Conservation (phyloP, 2,329 filamentous ascomycete species). For the Dactylellina haptotyla region DNA sequence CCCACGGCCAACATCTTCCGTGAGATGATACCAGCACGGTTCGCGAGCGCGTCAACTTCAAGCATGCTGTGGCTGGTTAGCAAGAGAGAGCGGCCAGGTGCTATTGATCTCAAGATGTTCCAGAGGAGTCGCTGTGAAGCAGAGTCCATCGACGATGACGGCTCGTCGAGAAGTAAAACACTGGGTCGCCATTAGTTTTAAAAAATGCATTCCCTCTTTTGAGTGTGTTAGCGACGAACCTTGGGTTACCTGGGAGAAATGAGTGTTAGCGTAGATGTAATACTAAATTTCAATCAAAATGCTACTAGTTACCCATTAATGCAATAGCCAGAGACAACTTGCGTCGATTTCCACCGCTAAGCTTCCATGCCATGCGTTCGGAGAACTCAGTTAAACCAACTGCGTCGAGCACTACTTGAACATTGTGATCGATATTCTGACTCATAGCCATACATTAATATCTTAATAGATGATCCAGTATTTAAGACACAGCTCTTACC, state of each 20-base stretch:
- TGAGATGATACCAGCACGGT: conserved; percentile 85
- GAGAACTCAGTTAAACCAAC: conserved; percentile 79
- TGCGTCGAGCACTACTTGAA: conserved; percentile 78
- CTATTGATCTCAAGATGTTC: conserved; percentile 79
- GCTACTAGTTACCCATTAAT: conserved; percentile 77
- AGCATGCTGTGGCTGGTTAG: conserved; percentile 96
- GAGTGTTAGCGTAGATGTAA: not conserved
- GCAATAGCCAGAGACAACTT: conserved; percentile 90
- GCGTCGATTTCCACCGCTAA: conserved; percentile 92
- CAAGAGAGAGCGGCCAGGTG: conserved; percentile 80
- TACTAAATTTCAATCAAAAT: not conserved
- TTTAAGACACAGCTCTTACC: not conserved
- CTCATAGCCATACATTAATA: not conserved
- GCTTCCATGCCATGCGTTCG: conserved; percentile 77
- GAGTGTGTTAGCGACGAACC: not conserved
- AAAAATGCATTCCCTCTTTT: not conserved
- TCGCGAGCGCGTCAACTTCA: conserved; percentile 88
- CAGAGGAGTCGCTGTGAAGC: conserved; percentile 93
- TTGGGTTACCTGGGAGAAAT: conserved; percentile 32
- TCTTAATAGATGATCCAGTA: not conserved
- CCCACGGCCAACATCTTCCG: conserved; percentile 86
- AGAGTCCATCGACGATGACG: conserved; percentile 86
- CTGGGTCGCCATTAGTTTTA: conserved; percentile 60
- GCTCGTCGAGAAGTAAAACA: conserved; percentile 88
- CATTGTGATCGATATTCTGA: conserved; percentile 76